Conservation (phyloP, 2,329 filamentous ascomycete genomes). For the Hypoxylon sp. region DNA sequence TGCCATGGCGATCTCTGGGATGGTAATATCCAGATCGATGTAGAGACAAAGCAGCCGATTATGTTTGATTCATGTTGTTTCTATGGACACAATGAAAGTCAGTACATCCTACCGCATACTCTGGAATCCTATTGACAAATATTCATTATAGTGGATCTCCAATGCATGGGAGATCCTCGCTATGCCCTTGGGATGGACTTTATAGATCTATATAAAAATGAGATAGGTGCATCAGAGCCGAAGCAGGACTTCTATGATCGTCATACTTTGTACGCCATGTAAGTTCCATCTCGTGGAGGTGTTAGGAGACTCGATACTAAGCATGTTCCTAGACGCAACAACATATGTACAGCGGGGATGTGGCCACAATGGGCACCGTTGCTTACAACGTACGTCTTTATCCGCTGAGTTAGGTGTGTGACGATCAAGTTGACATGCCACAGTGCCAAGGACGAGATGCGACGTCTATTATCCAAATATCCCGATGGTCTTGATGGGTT, state of each 20-base stretch:
- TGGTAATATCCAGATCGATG: conserved; percentile 49
- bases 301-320: conserved; percentile 4
- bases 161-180: conserved; percentile 40
- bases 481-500: conserved; percentile 38
- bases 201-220: conserved; percentile 39
- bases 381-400: conserved; percentile 26
- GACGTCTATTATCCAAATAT: conserved; percentile 35
- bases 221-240: conserved; percentile 50
- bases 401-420: background rate
- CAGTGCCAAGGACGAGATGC: conserved; percentile 40
- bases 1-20: conserved; percentile 56
- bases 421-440: conserved; percentile 10
- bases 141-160: conserved; percentile 31
- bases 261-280: conserved; percentile 52
- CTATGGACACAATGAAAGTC: conserved; percentile 54
- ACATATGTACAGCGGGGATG: conserved; percentile 35
- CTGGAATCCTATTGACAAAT: no score
- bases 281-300: conserved; percentile 6
- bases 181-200: conserved; percentile 41
- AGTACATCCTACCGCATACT: no score
- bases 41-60: conserved; percentile 47
- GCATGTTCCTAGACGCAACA: conserved; percentile 26
- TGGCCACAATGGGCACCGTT: conserved; percentile 38
- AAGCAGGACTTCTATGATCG: conserved; percentile 53
- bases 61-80: conserved; percentile 53